A percentile compares a stretch with the other conserved stretches of the same genome.
Conservation (phyloP, 1,284 basidiomycete species). For the Paramarasmius palmivorus region DNA sequence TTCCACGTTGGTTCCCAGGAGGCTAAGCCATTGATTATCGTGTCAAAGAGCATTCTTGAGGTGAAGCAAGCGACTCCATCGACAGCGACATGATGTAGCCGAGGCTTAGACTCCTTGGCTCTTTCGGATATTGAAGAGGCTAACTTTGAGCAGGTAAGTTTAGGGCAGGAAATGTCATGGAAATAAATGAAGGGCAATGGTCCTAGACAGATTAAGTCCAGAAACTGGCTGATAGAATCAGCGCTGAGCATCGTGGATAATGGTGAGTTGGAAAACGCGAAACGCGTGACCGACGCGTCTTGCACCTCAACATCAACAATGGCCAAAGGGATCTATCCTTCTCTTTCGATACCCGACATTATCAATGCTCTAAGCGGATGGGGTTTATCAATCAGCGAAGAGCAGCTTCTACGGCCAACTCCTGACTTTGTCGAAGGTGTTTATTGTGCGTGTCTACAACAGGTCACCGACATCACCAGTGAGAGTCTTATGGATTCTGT, state of each 20-base stretch:
- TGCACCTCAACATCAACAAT: constrained; percentile 20
- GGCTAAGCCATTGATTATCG: constrained; percentile 60
- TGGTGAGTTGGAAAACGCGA: neutral
- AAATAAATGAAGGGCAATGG: constrained; percentile 74
- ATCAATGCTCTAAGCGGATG: constrained; percentile 62
- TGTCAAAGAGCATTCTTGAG: constrained; percentile 67
- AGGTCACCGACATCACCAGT: constrained; percentile 64
- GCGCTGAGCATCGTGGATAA: neutral
- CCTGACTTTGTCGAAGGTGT: constrained; percentile 70
- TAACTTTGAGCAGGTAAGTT: constrained; percentile 45
- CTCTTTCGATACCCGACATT: constrained; percentile 63
- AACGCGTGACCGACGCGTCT: constrained; percentile 4
- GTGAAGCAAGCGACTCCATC: constrained; percentile 71
- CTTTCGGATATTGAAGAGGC: constrained; percentile 34
- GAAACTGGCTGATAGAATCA: constrained; percentile 2
- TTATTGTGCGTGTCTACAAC: constrained; percentile 69
- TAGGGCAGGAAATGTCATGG: constrained; percentile 58
- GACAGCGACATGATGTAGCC: constrained; percentile 45
- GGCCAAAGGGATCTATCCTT: constrained; percentile 56
- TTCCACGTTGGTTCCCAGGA: constrained; percentile 56
- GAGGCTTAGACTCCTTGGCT: constrained; percentile 12
- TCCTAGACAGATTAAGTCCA: constrained; percentile 18
- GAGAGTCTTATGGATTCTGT: constrained; percentile 63
- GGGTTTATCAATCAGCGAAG: constrained; percentile 63
- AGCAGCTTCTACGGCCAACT: constrained; percentile 72